Evolutionary conservation across 345 rosid genomes (phyloP).

Genomic region (Gossypium australe): DNA sequence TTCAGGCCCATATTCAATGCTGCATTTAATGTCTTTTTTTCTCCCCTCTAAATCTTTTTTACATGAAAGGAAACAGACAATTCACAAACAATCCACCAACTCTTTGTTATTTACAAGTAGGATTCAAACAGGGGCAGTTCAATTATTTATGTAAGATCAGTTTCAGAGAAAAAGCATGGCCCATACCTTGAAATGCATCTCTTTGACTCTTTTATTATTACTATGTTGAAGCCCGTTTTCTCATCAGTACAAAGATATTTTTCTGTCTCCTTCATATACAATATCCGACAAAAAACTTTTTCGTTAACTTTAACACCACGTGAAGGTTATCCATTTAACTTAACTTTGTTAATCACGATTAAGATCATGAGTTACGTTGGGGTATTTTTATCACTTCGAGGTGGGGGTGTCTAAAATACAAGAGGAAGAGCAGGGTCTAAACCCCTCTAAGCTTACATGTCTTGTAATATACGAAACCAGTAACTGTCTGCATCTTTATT

Average conservation of each 20-base stretch:
- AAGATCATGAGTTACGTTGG: not conserved
- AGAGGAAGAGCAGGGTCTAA: not conserved
- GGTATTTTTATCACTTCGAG: conserved; percentile 25
- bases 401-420: conserved; percentile 11
- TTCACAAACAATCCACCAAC: not conserved
- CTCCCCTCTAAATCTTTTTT: not conserved
- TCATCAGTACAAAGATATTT: not conserved
- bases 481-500: not conserved
- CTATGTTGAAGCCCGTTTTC: not conserved
- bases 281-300: not conserved
- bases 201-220: not conserved
- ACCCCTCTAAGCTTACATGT: not conserved
- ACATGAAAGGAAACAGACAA: conserved; percentile 2
- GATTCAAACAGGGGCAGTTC: not conserved
- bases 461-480: conserved; percentile 42
- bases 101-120: not conserved
- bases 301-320: not conserved
- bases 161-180: not conserved
- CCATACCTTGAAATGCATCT: not conserved
- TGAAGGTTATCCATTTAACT: too few species aligned
- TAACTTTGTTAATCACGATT: not conserved
- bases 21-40: conserved; percentile 3
- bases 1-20: conserved; percentile 6
- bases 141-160: conserved; percentile 6
- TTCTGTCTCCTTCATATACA: not conserved